Conservation (phyloP, 371 early-diverging fungal genomes). For the Basidiobolus meristosporus region DNA sequence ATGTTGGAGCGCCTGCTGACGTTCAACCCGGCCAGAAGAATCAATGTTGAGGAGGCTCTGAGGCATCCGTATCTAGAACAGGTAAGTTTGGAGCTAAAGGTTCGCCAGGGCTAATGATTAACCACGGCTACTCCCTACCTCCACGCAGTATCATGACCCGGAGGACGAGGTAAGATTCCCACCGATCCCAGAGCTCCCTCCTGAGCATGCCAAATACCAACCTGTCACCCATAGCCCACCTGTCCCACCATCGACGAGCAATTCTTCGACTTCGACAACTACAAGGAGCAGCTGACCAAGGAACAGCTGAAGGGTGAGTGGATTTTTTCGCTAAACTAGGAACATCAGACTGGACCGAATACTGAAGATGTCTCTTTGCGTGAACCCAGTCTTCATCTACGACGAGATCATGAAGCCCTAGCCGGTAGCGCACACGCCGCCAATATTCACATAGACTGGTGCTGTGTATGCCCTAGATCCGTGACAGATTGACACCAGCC, state of each 20-base stretch:
- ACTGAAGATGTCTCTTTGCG: too few relatives aligned
- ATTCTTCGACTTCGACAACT: constrained; percentile 78
- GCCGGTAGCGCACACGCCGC: too few relatives aligned
- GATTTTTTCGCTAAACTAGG: too few relatives aligned
- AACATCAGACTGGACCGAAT: too few relatives aligned
- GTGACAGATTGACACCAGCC: too few relatives aligned
- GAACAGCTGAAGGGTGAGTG: constrained; percentile 61
- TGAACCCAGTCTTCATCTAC: too few relatives aligned
- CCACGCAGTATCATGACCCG: constrained; percentile 63
- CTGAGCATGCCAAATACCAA: too few relatives aligned
- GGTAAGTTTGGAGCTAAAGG: constrained; percentile 10
- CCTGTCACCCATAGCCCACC: too few relatives aligned
- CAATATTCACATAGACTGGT: too few relatives aligned
- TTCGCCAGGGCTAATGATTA: neutral
- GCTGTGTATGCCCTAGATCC: too few relatives aligned
- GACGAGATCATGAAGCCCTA: constrained; percentile 7
- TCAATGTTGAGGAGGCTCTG: constrained; percentile 85
- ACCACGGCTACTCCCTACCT: neutral
- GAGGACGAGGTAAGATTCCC: too few relatives aligned
- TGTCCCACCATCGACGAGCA: constrained; percentile 58
- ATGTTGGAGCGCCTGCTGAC: constrained; percentile 81
- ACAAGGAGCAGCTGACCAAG: constrained; percentile 65
- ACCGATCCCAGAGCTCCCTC: too few relatives aligned
- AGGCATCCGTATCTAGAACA: constrained; percentile 76
- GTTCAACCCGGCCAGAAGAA: constrained; percentile 83